phyloP scores from a whole-genome alignment of 768 basidiomycete genomes.

The Russula olivacea region DNA sequence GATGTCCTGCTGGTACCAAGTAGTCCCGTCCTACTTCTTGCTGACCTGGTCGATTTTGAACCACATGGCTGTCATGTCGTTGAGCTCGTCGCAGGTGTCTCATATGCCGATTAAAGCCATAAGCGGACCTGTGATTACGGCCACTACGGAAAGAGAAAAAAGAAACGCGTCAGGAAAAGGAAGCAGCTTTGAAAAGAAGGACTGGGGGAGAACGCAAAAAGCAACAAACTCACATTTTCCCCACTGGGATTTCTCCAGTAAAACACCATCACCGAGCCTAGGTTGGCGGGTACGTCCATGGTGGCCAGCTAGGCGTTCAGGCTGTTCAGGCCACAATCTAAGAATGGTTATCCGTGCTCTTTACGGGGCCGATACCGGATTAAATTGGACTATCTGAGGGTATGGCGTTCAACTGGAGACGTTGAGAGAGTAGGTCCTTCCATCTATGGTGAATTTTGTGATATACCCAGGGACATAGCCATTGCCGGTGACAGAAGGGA shows the following conservation, averaged over 20 bases:
- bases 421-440: slow-evolving; percentile 15
- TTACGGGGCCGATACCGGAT: no score
- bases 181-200: not conserved
- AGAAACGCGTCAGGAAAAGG: not conserved
- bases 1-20: slow-evolving; percentile 32
- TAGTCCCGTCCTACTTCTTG: slow-evolving; percentile 24
- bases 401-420: slow-evolving; percentile 5
- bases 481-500: slow-evolving; percentile 16
- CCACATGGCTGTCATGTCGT: no score
- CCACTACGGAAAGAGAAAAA: slow-evolving; percentile 33
- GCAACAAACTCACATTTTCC: slow-evolving; percentile 26
- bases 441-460: slow-evolving; percentile 18
- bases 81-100: slow-evolving; percentile 55
- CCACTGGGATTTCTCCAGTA: slow-evolving; percentile 45
- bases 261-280: slow-evolving; percentile 35
- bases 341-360: no score
- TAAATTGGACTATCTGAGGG: slow-evolving; percentile 27
- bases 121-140: slow-evolving; percentile 58
- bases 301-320: no score
- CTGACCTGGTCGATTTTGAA: slow-evolving; percentile 19
- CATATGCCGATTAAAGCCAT: slow-evolving; percentile 52
- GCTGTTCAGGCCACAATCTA: no score
- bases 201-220: not conserved
- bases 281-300: no score
- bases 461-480: slow-evolving; percentile 3